Base-by-base conservation (phyloP, 352 stramenopile genomes). In the Pythium sp. region DNA sequence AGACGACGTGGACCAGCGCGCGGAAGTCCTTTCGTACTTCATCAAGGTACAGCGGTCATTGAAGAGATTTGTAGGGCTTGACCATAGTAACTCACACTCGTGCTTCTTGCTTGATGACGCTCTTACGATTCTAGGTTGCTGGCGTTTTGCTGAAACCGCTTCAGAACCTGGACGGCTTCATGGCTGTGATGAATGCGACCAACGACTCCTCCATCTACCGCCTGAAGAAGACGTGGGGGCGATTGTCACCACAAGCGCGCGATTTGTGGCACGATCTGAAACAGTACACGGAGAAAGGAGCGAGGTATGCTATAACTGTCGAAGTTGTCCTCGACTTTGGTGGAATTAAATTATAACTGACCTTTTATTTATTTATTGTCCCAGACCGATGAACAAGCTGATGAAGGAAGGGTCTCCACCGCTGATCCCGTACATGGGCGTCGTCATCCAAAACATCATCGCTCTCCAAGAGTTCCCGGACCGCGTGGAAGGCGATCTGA, bases 111-210 rank as follows among this genome's bases (percentile, higher is more conserved):
- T 61, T 46, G 18, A 28, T 60, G 55, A 15, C 32, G 2, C 15
- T 22, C 34, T 1, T 34, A 22, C 18, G 20, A 5, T 14, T 22
- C 18, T 62, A 92, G 73, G 85, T 95, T 32, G 89, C 89, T 61
- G 85, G 78, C 6, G 85, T 89, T 9, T 78, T 91, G 55, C 69
- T 95, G 14, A 86, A 80, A 0, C 87, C 89, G 20, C 66, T 96
- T 34, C 89, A 94, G 69, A 96, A 96, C 66, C 80, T 93, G 15
- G 89, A 96, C 64, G 89, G 89, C 15, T 95, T 96, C 65, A 94
- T 96, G 86, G 89, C 89, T 7, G 86, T 96, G 68, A 96, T 96
- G 89, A 95, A 96, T 53, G 89, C 89, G 6, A 87, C 86, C 9
- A 95, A 96, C 41, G 87, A 95, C 70, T 94, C 89, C 41, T 94